phyloP scores from a whole-genome alignment of 805 yeast genomes.

The Yarrowia divulgata region DNA sequence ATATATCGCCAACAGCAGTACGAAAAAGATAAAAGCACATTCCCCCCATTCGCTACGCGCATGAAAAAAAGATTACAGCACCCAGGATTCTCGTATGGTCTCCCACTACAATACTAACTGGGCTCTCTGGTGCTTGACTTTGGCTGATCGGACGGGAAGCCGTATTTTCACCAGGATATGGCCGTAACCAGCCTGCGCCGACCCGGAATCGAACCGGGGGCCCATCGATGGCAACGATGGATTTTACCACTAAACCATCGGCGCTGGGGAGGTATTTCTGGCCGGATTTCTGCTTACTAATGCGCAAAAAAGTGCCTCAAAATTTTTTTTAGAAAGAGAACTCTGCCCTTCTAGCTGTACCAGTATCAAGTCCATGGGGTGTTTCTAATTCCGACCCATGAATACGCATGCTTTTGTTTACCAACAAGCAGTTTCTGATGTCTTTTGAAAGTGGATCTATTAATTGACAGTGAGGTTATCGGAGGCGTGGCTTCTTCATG shows the following conservation, averaged over 20 bases:
- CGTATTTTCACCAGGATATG: conserved; percentile 38
- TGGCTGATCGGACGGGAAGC: conserved; percentile 38
- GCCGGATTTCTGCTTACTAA: neutral
- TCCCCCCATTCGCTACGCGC: neutral
- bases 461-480: too few relatives aligned
- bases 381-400: too few relatives aligned
- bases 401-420: too few relatives aligned
- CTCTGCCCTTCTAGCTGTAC: too few relatives aligned
- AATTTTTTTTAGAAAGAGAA: too few relatives aligned
- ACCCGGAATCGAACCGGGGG: conserved; percentile 35
- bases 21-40: too few relatives aligned
- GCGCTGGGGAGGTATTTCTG: conserved; percentile 17
- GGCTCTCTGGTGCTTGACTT: conserved; percentile 38
- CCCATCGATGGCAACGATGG: conserved; percentile 34
- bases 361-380: too few relatives aligned
- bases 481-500: too few relatives aligned
- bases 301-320: neutral
- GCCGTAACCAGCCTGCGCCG: conserved; percentile 30
- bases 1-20: too few relatives aligned
- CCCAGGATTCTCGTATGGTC: conserved; percentile 37
- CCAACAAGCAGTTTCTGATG: too few relatives aligned
- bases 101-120: conserved; percentile 35
- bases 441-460: too few relatives aligned
- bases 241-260: conserved; percentile 30
- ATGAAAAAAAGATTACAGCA: conserved; percentile 22